Base-by-base conservation (phyloP, 371 early-diverging fungal species). In the Mortierella sp. region DNA sequence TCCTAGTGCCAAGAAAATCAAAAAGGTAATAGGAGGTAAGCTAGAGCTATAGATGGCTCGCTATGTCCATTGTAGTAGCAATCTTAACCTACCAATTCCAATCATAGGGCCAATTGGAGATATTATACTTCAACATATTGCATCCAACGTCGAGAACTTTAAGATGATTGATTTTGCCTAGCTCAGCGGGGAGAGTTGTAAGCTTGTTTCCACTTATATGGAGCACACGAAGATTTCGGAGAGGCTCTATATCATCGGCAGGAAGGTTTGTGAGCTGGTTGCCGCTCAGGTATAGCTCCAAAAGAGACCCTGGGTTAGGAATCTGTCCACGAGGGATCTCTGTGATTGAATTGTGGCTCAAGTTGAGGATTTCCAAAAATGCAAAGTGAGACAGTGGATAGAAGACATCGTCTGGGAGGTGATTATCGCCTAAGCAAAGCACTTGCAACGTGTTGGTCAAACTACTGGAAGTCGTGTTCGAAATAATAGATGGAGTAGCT, bases 21-120 rank as follows among this genome's bases (percentile, higher is more conserved):
- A 54, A 17, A 54, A 8, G 51, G 51, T 15, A 19, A 26, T n/a
- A 9, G 19, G 51, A 51, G 26, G 10, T 15, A 49, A 49, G 49
- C 9, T 17, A 4, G 53, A 28, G 19, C 17, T 23, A 15, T 28
- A 5, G 3, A 29, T 26, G 53, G 3, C 2, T 31, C 17, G 6
- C 8, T 54, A 54, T 29, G 29, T 28, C 1, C 8, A 17, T 23
- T 29, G 29, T 4, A 29, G 26, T 10, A 23, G 15, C 43, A 43
- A 43, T 17, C 43, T 43, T 40, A 8, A 19, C 85, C 72, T 86
- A 90, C 95, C 96, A 96, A 81, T 97, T 96, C 97, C 96, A 97
- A 73, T 96, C 97, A 80, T 96, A 96, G 0, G 95, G 96, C 95
- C 96, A 96, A 73, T 97, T 97, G 34, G 93, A 88, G 45, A 96